These are phyloP conservation scores for Verticillium isaacii DNA, from an alignment of 2,329 filamentous ascomycete species.

Conservation along the genomic window DNA sequence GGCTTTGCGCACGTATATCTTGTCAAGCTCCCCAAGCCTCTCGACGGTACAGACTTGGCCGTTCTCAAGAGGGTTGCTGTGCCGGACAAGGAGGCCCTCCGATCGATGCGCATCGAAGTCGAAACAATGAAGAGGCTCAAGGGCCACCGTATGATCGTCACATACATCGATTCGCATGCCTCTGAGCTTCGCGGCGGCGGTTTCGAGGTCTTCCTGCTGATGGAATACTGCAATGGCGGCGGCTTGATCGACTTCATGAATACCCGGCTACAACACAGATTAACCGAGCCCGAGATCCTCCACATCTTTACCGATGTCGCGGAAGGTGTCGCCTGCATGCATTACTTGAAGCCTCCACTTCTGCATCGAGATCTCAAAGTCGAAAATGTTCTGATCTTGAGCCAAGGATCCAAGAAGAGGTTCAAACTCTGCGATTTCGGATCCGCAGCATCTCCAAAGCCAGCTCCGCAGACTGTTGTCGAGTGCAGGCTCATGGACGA, in stretches of 20 bases:
- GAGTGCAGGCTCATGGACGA: constrained; percentile 94
- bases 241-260: constrained; percentile 99
- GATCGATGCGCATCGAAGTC: constrained; percentile 96
- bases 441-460: constrained; percentile 76
- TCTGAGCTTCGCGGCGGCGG: constrained; percentile 89
- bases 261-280: constrained; percentile 87
- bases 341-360: constrained; percentile 91
- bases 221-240: constrained; percentile 95
- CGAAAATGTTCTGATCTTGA: constrained; percentile 90
- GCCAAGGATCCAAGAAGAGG: constrained; percentile 57
- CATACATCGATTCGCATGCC: constrained; percentile 96
- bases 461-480: constrained; percentile 78
- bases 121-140: constrained; percentile 99
- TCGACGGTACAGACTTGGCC: constrained; percentile 74
- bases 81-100: constrained; percentile 89
- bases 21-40: constrained; percentile 73
- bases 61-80: constrained; percentile 95
- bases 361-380: constrained; percentile 95
- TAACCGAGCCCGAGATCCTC: constrained; percentile 96
- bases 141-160: constrained; percentile 93
- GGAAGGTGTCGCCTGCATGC: constrained; percentile 97
- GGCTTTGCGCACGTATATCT: constrained; percentile 98
- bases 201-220: constrained; percentile 96
- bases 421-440: constrained; percentile 99
- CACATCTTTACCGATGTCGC: constrained; percentile 95